A percentile compares a stretch with the other conserved stretches of the same genome.
Evolutionary conservation across 768 basidiomycete genomes (phyloP).

Genomic region (Neoboletus brunneissimus): DNA sequence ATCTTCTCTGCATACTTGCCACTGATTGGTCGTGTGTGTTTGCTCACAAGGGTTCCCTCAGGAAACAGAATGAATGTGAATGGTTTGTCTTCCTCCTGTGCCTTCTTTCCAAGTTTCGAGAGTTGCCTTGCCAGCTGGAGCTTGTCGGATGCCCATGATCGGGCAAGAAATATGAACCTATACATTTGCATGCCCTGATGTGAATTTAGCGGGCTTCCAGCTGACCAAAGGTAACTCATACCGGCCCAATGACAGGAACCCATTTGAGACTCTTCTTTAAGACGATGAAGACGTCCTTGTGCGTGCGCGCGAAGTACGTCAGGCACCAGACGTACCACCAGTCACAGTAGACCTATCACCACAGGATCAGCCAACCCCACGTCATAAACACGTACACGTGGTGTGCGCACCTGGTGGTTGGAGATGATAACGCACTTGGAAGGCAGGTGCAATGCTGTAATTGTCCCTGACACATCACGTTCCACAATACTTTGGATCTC

Average conservation of each 20-base stretch:
- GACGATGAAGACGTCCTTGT: slow-evolving; percentile 81
- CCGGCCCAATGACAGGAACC: slow-evolving; percentile 88
- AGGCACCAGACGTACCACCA: slow-evolving; percentile 91
- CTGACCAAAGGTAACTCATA: slow-evolving; percentile 35
- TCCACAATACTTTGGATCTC: slow-evolving; percentile 58
- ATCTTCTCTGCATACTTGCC: slow-evolving; percentile 85
- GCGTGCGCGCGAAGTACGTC: slow-evolving; percentile 65
- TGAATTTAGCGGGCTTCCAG: slow-evolving; percentile 6
- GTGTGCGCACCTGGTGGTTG: slow-evolving; percentile 78
- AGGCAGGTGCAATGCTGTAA: slow-evolving; percentile 66
- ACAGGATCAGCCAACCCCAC: slow-evolving; percentile 3
- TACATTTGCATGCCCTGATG: slow-evolving; percentile 88
- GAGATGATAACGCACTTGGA: slow-evolving; percentile 80
- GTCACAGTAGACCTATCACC: slow-evolving; percentile 63
- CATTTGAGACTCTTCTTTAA: slow-evolving; percentile 88
- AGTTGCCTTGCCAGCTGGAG: slow-evolving; percentile 63
- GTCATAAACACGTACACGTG: background rate
- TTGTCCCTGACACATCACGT: slow-evolving; percentile 53
- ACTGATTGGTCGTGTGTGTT: slow-evolving; percentile 80
- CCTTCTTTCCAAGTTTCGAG: slow-evolving; percentile 62
- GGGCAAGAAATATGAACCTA: slow-evolving; percentile 88
- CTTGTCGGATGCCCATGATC: slow-evolving; percentile 87
- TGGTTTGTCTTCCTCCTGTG: slow-evolving; percentile 66
- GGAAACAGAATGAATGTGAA: slow-evolving; percentile 88
- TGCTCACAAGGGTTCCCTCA: slow-evolving; percentile 92